These are phyloP conservation scores for Phaeosphaeriaceae sp. DNA, from an alignment of 2,329 filamentous ascomycete genomes.

Conservation along the genomic window DNA sequence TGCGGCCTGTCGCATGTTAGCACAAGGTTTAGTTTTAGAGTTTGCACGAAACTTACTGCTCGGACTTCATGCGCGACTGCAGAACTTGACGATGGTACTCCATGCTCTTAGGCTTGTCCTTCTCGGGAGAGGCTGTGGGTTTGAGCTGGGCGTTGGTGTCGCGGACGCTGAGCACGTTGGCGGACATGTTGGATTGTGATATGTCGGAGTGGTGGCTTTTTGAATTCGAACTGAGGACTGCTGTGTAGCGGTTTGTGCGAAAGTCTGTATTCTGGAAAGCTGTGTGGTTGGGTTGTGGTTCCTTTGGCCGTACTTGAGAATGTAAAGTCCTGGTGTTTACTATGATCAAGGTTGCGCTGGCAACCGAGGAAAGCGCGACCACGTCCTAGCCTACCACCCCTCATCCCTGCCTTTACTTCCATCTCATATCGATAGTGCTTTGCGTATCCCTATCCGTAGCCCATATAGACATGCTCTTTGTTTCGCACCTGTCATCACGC, in stretches of 20 bases:
- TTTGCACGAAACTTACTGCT: slow-evolving; percentile 60
- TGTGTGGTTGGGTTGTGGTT: not conserved
- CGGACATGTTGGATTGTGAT: slow-evolving; percentile 57
- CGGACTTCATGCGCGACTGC: slow-evolving; percentile 73
- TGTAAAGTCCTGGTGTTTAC: not conserved
- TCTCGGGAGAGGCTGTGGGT: slow-evolving; percentile 28
- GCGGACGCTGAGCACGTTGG: slow-evolving; percentile 68
- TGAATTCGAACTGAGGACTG: not conserved
- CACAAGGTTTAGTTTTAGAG: not conserved
- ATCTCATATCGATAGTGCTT: not conserved
- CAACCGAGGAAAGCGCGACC: slow-evolving; percentile 1
- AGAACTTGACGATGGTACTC: slow-evolving; percentile 80
- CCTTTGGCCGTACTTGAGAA: not conserved
- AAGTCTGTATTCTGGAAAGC: not conserved
- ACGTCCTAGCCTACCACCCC: slow-evolving; percentile 1
- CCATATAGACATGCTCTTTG: not conserved
- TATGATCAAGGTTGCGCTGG: not conserved
- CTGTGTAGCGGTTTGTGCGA: not conserved
- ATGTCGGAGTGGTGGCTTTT: not conserved
- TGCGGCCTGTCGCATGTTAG: slow-evolving; percentile 51
- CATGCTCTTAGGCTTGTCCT: slow-evolving; percentile 57
- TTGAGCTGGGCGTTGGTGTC: slow-evolving; percentile 66
- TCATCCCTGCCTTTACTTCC: not conserved
- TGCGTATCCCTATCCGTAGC: not conserved
- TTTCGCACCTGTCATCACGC: not conserved